Conservation (phyloP, 176 grass and related monocot species). For the Pontederia crassipes region DNA sequence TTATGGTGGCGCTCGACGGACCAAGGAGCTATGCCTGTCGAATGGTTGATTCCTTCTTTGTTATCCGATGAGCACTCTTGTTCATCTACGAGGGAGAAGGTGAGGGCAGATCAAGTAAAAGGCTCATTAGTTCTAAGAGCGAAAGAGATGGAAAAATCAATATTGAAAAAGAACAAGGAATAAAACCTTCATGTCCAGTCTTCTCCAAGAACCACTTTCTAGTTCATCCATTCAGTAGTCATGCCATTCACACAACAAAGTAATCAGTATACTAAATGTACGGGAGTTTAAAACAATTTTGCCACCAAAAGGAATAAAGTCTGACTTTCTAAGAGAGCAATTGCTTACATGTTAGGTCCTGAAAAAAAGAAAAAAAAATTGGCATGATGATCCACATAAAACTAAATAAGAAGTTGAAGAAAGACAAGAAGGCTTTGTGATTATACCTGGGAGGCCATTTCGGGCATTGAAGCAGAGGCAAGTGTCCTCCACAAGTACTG, state of each 20-base stretch:
- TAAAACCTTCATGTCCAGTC: constrained; percentile 78
- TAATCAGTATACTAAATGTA: constrained; percentile 18
- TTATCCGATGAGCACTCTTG: too few species aligned
- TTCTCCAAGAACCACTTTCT: constrained; percentile 98
- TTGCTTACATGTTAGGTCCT: constrained; percentile 95
- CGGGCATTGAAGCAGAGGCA: constrained; percentile 97
- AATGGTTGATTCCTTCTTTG: too few species aligned
- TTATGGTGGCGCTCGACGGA: too few species aligned
- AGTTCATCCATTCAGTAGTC: constrained; percentile 26
- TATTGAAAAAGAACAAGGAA: too few species aligned
- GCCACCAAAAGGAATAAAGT: background rate
- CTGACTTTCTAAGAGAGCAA: constrained; percentile 2
- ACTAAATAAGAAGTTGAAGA: constrained; percentile 14
- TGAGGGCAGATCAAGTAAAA: too few species aligned
- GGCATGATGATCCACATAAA: constrained; percentile 9
- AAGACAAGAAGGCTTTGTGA: constrained; percentile 7
- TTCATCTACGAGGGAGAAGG: too few species aligned
- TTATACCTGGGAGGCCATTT: constrained; percentile 79
- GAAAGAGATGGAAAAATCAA: too few species aligned
- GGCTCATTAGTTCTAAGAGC: too few species aligned
- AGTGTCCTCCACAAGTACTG: constrained; percentile 92
- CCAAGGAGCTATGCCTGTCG: too few species aligned
- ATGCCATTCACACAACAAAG: constrained; percentile 17
- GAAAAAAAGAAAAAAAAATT: constrained; percentile 4
- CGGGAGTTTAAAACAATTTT: background rate